phyloP scores from a whole-genome alignment of 192 early-diverging fungal genomes.

The Coemansia sp. region DNA sequence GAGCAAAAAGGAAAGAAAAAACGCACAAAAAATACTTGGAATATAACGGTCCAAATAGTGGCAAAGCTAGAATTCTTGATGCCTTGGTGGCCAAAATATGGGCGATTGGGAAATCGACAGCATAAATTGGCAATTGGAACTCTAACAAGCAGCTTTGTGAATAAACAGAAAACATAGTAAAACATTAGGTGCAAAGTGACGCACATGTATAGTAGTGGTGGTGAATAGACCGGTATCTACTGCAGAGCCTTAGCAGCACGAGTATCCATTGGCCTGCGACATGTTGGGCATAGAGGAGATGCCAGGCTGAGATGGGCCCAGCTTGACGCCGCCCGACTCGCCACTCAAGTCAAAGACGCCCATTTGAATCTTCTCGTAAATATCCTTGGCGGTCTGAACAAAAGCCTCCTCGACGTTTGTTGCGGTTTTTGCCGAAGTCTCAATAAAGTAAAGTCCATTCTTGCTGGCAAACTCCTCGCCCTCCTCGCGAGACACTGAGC shows the following conservation, averaged over 20 bases:
- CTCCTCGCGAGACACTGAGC: conserved; percentile 80
- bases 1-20: not conserved
- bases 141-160: no score
- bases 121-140: not conserved
- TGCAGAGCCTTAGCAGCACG: conserved; percentile 28
- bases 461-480: conserved; percentile 84
- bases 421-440: conserved; percentile 87
- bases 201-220: not conserved
- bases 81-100: not conserved
- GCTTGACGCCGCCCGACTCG: conserved; percentile 61
- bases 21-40: not conserved
- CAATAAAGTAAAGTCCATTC: conserved; percentile 84
- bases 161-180: not conserved
- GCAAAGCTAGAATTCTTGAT: not conserved
- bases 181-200: not conserved
- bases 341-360: conserved; percentile 72
- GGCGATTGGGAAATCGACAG: not conserved
- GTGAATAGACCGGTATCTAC: not conserved
- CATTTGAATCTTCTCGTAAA: conserved; percentile 75
- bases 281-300: conserved; percentile 58
- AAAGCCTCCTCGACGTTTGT: conserved; percentile 82
- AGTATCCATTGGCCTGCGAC: conserved; percentile 39
- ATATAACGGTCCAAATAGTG: not conserved
- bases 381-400: conserved; percentile 74
- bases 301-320: conserved; percentile 61